A percentile compares a stretch with the other conserved stretches of the same genome.
These are phyloP conservation scores for Plasmopara muralis DNA, from an alignment of 352 stramenopile genomes.

Conservation along the genomic window DNA sequence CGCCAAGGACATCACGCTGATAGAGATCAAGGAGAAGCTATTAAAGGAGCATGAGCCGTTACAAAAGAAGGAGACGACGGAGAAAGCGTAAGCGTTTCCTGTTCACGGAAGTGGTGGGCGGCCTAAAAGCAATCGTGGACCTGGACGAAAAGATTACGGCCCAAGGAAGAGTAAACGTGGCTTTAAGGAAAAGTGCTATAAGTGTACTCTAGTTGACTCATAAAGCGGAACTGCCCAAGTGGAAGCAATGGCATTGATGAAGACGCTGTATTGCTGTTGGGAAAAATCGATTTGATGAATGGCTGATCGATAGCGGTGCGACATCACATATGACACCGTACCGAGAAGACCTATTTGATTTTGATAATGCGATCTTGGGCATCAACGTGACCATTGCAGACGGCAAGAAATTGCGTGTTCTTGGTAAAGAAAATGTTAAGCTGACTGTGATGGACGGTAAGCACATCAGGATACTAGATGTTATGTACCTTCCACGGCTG, in stretches of 20 bases:
- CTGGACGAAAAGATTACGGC: neutral
- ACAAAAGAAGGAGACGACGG: neutral
- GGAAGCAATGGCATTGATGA: neutral
- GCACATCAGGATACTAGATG: slow-evolving; percentile 3
- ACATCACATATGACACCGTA: slow-evolving; percentile 13
- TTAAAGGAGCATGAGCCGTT: neutral
- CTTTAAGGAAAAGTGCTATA: neutral
- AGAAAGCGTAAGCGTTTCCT: slow-evolving; percentile 1
- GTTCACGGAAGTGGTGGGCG: neutral
- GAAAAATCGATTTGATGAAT: neutral
- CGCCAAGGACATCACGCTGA: neutral
- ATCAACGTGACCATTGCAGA: neutral
- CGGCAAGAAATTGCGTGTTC: slow-evolving; percentile 1
- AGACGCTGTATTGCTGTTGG: neutral
- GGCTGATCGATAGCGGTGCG: slow-evolving; percentile 1
- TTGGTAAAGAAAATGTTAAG: slow-evolving; percentile 5
- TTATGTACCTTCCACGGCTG: slow-evolving; percentile 11
- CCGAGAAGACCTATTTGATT: slow-evolving; percentile 1
- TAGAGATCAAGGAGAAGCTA: neutral
- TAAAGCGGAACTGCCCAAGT: neutral
- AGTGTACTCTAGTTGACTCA: neutral
- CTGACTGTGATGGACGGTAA: slow-evolving; percentile 3
- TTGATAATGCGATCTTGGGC: neutral
- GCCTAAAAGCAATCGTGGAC: neutral
- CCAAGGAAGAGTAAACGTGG: neutral